Conservation (phyloP, 805 yeast species). For the Metschnikowia cerradonensis region DNA sequence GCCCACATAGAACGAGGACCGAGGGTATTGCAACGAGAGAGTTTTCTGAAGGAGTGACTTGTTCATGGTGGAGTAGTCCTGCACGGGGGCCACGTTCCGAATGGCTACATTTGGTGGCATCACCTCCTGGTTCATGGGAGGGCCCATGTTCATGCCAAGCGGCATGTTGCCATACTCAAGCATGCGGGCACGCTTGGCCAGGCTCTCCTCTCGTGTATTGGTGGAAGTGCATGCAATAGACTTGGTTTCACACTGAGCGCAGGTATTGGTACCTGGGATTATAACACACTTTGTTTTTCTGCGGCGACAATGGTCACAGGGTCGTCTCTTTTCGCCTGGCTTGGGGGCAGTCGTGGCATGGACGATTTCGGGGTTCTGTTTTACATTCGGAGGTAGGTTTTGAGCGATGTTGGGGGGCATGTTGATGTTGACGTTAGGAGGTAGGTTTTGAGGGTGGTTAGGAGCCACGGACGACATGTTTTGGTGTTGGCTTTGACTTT, state of each 20-base stretch:
- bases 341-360: not conserved
- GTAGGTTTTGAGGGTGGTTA: not conserved
- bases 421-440: not conserved
- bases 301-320: slow-evolving; percentile 84
- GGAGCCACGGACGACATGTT: too few relatives aligned
- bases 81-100: slow-evolving; percentile 55
- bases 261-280: slow-evolving; percentile 56
- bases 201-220: slow-evolving; percentile 36
- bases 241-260: slow-evolving; percentile 74
- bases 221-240: slow-evolving; percentile 71
- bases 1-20: slow-evolving; percentile 86
- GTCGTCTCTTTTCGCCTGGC: slow-evolving; percentile 42
- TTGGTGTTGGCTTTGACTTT: not conserved
- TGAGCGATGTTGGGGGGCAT: not conserved
- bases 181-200: slow-evolving; percentile 36
- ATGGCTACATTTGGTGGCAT: slow-evolving; percentile 42
- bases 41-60: slow-evolving; percentile 65
- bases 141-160: slow-evolving; percentile 1
- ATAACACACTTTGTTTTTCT: slow-evolving; percentile 76
- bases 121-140: slow-evolving; percentile 17
- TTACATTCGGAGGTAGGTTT: not conserved
- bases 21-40: slow-evolving; percentile 75
- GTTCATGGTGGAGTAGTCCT: slow-evolving; percentile 62
- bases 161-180: slow-evolving; percentile 4
- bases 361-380: not conserved